Percentiles rank a stretch among this genome's conserved stretches.
These are phyloP conservation scores for Mucor indicus DNA, from an alignment of 371 early-diverging fungal species.

Conservation along the genomic window DNA sequence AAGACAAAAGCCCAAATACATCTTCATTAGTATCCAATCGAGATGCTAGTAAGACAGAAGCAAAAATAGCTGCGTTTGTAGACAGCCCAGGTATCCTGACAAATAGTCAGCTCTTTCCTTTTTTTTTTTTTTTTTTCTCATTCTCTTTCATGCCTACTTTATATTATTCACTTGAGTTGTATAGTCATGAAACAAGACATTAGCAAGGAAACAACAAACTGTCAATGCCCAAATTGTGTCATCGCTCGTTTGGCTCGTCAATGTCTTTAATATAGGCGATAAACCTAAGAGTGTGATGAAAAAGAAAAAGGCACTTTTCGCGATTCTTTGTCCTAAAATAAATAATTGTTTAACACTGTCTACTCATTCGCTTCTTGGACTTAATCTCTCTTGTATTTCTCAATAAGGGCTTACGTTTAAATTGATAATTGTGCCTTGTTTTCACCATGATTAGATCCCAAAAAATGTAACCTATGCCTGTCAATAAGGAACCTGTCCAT, in stretches of 20 bases:
- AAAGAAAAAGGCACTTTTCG: slow-evolving; percentile 77
- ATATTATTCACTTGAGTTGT: slow-evolving; percentile 46
- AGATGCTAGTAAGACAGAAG: slow-evolving; percentile 92
- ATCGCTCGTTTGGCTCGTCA: slow-evolving; percentile 85
- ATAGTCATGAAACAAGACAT: slow-evolving; percentile 91
- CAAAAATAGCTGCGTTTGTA: slow-evolving; percentile 94
- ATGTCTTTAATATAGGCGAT: slow-evolving; percentile 88
- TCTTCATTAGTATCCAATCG: slow-evolving; percentile 76
- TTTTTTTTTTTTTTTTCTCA: neutral
- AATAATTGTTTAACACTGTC: neutral
- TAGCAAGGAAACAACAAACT: slow-evolving; percentile 76
- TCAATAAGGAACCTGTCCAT: slow-evolving; percentile 53
- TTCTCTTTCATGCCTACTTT: slow-evolving; percentile 33
- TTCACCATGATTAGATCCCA: slow-evolving; percentile 63
- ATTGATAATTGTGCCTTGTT: slow-evolving; percentile 42
- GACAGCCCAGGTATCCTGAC: slow-evolving; percentile 86
- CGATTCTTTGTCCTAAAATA: slow-evolving; percentile 50
- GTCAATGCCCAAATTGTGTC: slow-evolving; percentile 96
- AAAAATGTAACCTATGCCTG: slow-evolving; percentile 63
- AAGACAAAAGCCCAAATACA: slow-evolving; percentile 85
- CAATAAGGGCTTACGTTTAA: slow-evolving; percentile 42
- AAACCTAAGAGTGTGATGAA: slow-evolving; percentile 78
- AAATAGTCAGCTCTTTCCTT: neutral
- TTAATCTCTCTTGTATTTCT: neutral
- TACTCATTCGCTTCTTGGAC: neutral